A percentile compares a stretch with the other conserved stretches of the same genome.
phyloP scores from a whole-genome alignment of 768 basidiomycete species.

The Tulasnella sp. region DNA sequence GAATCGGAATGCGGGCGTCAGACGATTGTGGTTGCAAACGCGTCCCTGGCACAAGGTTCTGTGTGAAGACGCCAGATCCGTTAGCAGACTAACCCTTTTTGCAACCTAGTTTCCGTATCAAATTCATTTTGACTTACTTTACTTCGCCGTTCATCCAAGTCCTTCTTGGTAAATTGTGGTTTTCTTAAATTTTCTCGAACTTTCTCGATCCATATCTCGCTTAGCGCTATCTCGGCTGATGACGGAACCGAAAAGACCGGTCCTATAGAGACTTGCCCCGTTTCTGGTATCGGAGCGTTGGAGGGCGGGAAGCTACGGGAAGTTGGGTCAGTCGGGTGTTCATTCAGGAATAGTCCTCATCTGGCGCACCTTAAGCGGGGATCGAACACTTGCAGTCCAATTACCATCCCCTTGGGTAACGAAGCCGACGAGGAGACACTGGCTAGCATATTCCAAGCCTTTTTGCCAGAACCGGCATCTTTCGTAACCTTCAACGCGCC shows the following conservation, averaged over 20 bases:
- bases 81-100: slow-evolving; percentile 1
- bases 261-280: slow-evolving; percentile 19
- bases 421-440: slow-evolving; percentile 53
- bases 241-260: slow-evolving; percentile 38
- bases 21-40: slow-evolving; percentile 50
- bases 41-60: slow-evolving; percentile 74
- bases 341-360: background rate
- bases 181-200: slow-evolving; percentile 40
- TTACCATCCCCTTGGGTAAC: slow-evolving; percentile 59
- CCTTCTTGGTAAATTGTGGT: slow-evolving; percentile 67
- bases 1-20: slow-evolving; percentile 74
- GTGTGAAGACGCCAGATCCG: background rate
- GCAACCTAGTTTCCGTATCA: background rate
- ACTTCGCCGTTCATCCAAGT: slow-evolving; percentile 71
- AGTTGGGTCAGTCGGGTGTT: background rate
- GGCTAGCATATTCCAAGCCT: slow-evolving; percentile 61
- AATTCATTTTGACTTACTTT: slow-evolving; percentile 36
- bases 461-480: background rate
- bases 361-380: slow-evolving; percentile 65
- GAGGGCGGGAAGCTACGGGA: slow-evolving; percentile 67
- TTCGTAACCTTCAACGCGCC: slow-evolving; percentile 29
- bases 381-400: slow-evolving; percentile 73
- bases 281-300: slow-evolving; percentile 35
- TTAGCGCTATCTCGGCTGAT: slow-evolving; percentile 44
- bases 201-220: slow-evolving; percentile 62